Conservation (phyloP, 2,329 filamentous ascomycete genomes). For the Alternaria gaisen region DNA sequence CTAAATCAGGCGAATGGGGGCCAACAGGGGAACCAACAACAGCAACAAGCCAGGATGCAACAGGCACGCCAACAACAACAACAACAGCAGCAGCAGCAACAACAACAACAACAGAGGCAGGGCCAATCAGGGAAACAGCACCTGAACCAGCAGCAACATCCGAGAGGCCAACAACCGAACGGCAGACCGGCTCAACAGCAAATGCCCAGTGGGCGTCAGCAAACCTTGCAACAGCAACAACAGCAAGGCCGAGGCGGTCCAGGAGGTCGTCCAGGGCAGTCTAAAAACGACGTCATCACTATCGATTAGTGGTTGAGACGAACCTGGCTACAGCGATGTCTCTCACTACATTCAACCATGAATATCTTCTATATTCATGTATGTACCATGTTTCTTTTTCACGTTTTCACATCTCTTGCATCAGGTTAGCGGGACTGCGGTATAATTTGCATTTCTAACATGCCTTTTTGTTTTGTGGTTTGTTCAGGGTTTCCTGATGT, state of each 20-base stretch:
- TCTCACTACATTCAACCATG: neutral
- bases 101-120: constrained; percentile 12
- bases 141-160: constrained; percentile 23
- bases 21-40: constrained; percentile 14
- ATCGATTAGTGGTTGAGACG: constrained; percentile 26
- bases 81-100: constrained; percentile 12
- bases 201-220: constrained; percentile 10
- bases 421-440: neutral
- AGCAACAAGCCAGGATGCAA: constrained; percentile 16
- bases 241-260: constrained; percentile 14
- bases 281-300: constrained; percentile 32
- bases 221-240: constrained; percentile 14
- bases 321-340: neutral
- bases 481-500: neutral
- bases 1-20: constrained; percentile 9
- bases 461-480: neutral
- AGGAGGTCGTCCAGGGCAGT: constrained; percentile 17
- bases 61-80: constrained; percentile 20
- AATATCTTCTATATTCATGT: neutral
- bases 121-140: constrained; percentile 10
- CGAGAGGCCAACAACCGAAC: constrained; percentile 19
- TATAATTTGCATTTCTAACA: constrained; percentile 4
- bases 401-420: neutral
- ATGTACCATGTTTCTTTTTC: neutral
- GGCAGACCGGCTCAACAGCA: constrained; percentile 14